These are phyloP conservation scores for Dioszegia hungarica DNA, from an alignment of 768 basidiomycete species.

Conservation along the genomic window DNA sequence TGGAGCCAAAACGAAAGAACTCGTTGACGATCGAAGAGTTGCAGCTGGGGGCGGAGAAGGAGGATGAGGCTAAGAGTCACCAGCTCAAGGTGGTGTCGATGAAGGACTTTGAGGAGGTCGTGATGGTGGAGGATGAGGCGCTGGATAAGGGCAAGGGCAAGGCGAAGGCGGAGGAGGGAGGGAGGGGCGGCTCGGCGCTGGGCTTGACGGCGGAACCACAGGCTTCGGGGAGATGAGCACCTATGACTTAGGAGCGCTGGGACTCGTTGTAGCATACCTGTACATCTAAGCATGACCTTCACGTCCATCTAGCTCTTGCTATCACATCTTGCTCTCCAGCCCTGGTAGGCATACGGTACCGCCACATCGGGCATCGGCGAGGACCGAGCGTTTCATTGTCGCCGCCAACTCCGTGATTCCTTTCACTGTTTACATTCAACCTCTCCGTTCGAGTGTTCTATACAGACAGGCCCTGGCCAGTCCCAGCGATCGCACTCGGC, in stretches of 20 bases:
- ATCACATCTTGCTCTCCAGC: too few species aligned
- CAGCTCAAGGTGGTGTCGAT: neutral
- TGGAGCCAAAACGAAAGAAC: constrained; percentile 16
- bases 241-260: neutral
- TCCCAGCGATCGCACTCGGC: too few species aligned
- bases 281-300: neutral
- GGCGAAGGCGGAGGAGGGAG: neutral
- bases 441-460: too few species aligned
- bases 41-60: constrained; percentile 30
- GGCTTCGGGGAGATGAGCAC: neutral
- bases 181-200: neutral
- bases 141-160: neutral
- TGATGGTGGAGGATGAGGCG: too few species aligned
- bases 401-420: too few species aligned
- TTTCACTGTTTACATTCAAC: too few species aligned
- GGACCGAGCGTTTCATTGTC: too few species aligned
- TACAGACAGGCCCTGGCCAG: too few species aligned
- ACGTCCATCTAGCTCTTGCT: too few species aligned
- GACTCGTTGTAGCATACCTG: neutral
- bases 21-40: constrained; percentile 35
- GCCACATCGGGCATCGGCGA: too few species aligned
- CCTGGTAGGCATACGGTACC: too few species aligned
- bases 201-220: neutral
- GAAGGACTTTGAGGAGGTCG: too few species aligned
- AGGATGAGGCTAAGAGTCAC: constrained; percentile 11